phyloP scores from a whole-genome alignment of 1,139 yeast genomes.

The Blastobotrys apis region DNA sequence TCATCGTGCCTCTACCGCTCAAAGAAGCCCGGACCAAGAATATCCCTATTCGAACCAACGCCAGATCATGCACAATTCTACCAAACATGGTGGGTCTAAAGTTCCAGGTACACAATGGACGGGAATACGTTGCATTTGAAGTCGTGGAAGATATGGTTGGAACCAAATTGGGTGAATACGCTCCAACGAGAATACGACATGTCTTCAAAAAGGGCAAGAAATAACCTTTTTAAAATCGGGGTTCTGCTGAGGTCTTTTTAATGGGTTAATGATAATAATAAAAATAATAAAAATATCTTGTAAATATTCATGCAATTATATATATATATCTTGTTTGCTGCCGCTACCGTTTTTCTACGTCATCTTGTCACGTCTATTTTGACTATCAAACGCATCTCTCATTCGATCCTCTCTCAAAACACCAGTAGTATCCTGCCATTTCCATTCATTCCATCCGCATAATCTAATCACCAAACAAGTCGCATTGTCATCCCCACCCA shows the following conservation, averaged over 20 bases:
- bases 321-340: background rate
- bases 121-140: constrained; percentile 84
- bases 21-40: constrained; percentile 77
- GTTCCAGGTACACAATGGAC: constrained; percentile 94
- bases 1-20: constrained; percentile 87
- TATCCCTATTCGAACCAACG: constrained; percentile 88
- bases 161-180: constrained; percentile 91
- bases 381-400: constrained; percentile 42
- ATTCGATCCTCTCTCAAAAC: constrained; percentile 69
- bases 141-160: constrained; percentile 97
- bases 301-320: background rate
- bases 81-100: constrained; percentile 94
- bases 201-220: constrained; percentile 58
- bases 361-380: constrained; percentile 15
- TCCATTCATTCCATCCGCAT: constrained; percentile 92
- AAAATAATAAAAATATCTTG: background rate
- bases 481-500: constrained; percentile 94
- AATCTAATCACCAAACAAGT: constrained; percentile 78
- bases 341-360: too few species aligned
- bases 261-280: too few species aligned
- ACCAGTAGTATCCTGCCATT: constrained; percentile 71
- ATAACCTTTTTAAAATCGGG: constrained; percentile 3
- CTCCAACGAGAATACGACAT: constrained; percentile 85
- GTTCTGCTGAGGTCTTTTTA: background rate
- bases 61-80: constrained; percentile 86